Evolutionary conservation across 1,284 basidiomycete genomes (phyloP).

Genomic region (Porogramme epimiltina): DNA sequence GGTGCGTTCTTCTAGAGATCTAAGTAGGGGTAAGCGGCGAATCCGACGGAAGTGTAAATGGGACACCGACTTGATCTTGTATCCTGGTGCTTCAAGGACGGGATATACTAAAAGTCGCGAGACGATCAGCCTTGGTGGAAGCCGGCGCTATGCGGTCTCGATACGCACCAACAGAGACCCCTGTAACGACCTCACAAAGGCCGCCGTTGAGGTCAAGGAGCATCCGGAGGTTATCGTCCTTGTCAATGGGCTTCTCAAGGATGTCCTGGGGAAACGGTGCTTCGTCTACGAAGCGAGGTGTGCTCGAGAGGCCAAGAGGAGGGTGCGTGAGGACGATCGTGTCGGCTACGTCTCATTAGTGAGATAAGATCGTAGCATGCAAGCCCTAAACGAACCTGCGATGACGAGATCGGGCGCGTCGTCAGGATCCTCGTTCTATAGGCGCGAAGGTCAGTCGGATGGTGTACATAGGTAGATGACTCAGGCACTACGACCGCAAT

Average conservation of each 20-base stretch:
- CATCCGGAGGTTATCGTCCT: constrained; percentile 88
- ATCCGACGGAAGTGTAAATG: too few relatives aligned
- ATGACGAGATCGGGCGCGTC: constrained; percentile 95
- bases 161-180: constrained; percentile 73
- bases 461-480: too few relatives aligned
- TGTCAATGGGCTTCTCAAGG: constrained; percentile 85
- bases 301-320: constrained; percentile 54
- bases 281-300: constrained; percentile 45
- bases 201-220: constrained; percentile 85
- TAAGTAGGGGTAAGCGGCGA: constrained; percentile 30
- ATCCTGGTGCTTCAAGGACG: constrained; percentile 83
- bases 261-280: constrained; percentile 63
- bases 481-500: too few relatives aligned
- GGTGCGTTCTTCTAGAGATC: constrained; percentile 83
- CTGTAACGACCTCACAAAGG: constrained; percentile 90
- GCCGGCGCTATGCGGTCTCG: neutral
- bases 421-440: constrained; percentile 65
- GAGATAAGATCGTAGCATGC: too few relatives aligned
- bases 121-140: too few relatives aligned
- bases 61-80: constrained; percentile 70
- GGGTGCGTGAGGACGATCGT: constrained; percentile 88
- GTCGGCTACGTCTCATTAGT: too few relatives aligned
- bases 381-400: constrained; percentile 55
- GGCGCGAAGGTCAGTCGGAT: too few relatives aligned
- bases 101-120: constrained; percentile 82